phyloP scores from a whole-genome alignment of 805 yeast genomes.

The Lachancea lanzarotensis region DNA sequence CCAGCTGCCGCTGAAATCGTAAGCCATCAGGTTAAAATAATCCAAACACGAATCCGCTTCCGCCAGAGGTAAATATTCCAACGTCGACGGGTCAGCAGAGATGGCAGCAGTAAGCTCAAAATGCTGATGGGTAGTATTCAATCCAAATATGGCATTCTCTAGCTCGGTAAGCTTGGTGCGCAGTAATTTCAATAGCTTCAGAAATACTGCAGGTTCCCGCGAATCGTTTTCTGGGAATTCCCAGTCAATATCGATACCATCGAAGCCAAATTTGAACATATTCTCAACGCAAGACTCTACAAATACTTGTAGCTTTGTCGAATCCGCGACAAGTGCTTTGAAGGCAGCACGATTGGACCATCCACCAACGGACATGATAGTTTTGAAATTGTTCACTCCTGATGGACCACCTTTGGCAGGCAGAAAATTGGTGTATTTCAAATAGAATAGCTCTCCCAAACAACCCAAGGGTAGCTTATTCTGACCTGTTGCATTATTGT shows the following conservation, averaged over 20 bases:
- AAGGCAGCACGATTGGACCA: constrained; percentile 51
- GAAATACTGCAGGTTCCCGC: constrained; percentile 40
- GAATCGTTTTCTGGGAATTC: constrained; percentile 60
- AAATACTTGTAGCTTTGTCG: constrained; percentile 39
- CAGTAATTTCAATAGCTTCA: constrained; percentile 37
- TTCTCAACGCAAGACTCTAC: constrained; percentile 42
- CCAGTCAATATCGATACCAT: constrained; percentile 94
- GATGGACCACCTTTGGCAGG: constrained; percentile 5
- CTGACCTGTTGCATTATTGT: neutral
- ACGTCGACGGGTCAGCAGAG: constrained; percentile 54
- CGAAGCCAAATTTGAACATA: constrained; percentile 57
- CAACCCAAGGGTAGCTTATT: constrained; percentile 37
- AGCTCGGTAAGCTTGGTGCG: constrained; percentile 36
- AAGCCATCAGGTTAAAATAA: constrained; percentile 86
- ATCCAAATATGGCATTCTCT: constrained; percentile 28
- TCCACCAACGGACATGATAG: constrained; percentile 81
- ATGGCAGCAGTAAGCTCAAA: constrained; percentile 65
- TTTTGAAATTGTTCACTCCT: constrained; percentile 38
- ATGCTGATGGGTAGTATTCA: constrained; percentile 14
- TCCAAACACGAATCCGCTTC: constrained; percentile 55
- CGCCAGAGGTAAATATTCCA: constrained; percentile 38
- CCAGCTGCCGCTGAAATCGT: constrained; percentile 84
- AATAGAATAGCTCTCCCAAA: constrained; percentile 41
- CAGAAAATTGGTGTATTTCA: constrained; percentile 34
- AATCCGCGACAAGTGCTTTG: constrained; percentile 37